Conservation (phyloP, 2,329 filamentous ascomycete species). For the Botrytis hyacinthi region DNA sequence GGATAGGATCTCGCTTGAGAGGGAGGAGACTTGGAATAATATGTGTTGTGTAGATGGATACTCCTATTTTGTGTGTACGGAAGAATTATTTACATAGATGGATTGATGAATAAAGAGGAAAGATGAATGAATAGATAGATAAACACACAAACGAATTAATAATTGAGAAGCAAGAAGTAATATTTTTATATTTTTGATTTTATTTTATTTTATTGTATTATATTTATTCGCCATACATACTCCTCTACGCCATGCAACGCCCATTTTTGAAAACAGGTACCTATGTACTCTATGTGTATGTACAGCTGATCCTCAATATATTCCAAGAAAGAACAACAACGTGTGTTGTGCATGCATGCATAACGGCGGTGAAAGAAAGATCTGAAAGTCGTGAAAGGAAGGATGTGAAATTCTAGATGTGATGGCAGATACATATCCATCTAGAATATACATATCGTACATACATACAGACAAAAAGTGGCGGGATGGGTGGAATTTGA, state of each 20-base stretch:
- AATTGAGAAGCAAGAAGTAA: neutral
- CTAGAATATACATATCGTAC: neutral
- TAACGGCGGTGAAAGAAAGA: conserved; percentile 26
- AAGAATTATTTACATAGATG: neutral
- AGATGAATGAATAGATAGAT: too few relatives aligned
- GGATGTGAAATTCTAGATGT: neutral
- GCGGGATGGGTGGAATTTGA: neutral
- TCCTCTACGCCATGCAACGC: neutral
- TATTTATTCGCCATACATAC: neutral
- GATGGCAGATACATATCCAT: neutral
- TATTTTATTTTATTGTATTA: neutral
- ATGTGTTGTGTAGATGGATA: neutral
- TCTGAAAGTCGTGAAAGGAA: neutral
- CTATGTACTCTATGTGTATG: neutral
- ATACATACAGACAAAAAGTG: neutral
- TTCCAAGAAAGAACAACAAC: neutral
- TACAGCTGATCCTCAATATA: neutral
- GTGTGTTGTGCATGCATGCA: conserved; percentile 25
- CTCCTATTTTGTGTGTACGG: neutral
- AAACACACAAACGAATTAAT: neutral
- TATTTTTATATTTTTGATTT: neutral
- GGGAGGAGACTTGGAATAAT: neutral
- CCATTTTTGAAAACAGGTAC: neutral
- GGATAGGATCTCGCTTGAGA: neutral
- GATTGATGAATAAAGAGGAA: neutral